Evolutionary conservation across 306 rosid genomes (phyloP).

Genomic region (Vigna unguiculata): DNA sequence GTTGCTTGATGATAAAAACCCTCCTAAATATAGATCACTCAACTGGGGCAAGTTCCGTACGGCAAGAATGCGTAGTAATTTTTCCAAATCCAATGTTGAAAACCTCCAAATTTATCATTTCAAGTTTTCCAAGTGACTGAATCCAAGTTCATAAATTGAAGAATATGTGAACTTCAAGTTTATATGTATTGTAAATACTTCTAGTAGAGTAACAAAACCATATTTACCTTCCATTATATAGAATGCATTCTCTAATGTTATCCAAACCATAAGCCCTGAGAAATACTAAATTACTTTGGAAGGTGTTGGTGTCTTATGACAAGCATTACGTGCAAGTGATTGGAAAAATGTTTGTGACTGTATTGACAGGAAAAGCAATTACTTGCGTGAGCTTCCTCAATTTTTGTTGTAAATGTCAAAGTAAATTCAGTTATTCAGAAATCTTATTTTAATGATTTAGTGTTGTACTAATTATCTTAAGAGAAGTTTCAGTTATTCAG

Average conservation of each 20-base stretch:
- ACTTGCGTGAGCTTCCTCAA: too few species aligned
- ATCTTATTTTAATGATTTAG: too few species aligned
- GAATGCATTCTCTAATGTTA: background rate
- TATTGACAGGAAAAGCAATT: too few species aligned
- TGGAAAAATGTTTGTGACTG: too few species aligned
- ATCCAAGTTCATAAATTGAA: background rate
- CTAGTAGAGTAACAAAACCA: background rate
- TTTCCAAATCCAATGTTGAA: slow-evolving; percentile 40
- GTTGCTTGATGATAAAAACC: slow-evolving; percentile 53
- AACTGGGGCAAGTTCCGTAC: slow-evolving; percentile 48
- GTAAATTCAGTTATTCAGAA: too few species aligned
- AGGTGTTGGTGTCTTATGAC: too few species aligned
- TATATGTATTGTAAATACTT: background rate
- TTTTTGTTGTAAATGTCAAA: too few species aligned
- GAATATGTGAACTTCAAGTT: background rate
- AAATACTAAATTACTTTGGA: too few species aligned
- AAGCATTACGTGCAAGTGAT: too few species aligned
- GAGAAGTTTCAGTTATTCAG: too few species aligned
- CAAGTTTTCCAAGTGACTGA: slow-evolving; percentile 34
- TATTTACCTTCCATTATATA: background rate
- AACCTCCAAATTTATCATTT: slow-evolving; percentile 51
- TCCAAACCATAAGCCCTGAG: too few species aligned
- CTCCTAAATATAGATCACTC: slow-evolving; percentile 63
- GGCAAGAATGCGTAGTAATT: slow-evolving; percentile 49
- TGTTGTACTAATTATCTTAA: too few species aligned